Evolutionary conservation across 2,329 filamentous ascomycete species (phyloP).

Genomic region (Xylariaceae sp.): DNA sequence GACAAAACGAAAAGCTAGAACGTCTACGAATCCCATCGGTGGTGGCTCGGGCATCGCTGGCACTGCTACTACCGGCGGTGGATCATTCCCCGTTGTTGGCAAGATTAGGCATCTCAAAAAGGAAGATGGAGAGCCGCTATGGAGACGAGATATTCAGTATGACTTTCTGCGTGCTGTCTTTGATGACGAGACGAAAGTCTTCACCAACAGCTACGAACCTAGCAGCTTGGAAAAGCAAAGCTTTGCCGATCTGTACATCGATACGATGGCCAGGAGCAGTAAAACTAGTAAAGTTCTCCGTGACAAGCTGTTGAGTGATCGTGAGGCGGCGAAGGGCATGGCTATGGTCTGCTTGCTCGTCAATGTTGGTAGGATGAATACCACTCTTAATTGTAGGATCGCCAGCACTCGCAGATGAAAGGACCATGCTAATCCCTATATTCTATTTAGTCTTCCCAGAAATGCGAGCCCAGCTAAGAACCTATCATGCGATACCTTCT

Average conservation of each 20-base stretch:
- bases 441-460: slow-evolving; percentile 73
- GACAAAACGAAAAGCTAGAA: slow-evolving; percentile 26
- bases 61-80: slow-evolving; percentile 11
- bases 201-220: slow-evolving; percentile 80
- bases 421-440: slow-evolving; percentile 5
- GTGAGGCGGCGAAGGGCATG: slow-evolving; percentile 92
- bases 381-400: slow-evolving; percentile 83
- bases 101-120: slow-evolving; percentile 86
- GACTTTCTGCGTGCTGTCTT: slow-evolving; percentile 79
- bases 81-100: slow-evolving; percentile 36
- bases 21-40: slow-evolving; percentile 17
- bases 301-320: slow-evolving; percentile 90
- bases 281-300: slow-evolving; percentile 98
- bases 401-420: background rate
- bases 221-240: slow-evolving; percentile 56
- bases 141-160: slow-evolving; percentile 83
- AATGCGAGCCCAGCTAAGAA: slow-evolving; percentile 95
- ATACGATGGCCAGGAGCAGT: slow-evolving; percentile 96
- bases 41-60: slow-evolving; percentile 14
- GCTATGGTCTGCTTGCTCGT: slow-evolving; percentile 98
- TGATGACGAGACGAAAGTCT: slow-evolving; percentile 67
- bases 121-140: slow-evolving; percentile 79
- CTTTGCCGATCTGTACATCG: slow-evolving; percentile 96
- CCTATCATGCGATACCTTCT: slow-evolving; percentile 96
- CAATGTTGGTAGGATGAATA: slow-evolving; percentile 98